Evolutionary conservation across 2,329 filamentous ascomycete genomes (phyloP).

Genomic region (Fusarium secorum): DNA sequence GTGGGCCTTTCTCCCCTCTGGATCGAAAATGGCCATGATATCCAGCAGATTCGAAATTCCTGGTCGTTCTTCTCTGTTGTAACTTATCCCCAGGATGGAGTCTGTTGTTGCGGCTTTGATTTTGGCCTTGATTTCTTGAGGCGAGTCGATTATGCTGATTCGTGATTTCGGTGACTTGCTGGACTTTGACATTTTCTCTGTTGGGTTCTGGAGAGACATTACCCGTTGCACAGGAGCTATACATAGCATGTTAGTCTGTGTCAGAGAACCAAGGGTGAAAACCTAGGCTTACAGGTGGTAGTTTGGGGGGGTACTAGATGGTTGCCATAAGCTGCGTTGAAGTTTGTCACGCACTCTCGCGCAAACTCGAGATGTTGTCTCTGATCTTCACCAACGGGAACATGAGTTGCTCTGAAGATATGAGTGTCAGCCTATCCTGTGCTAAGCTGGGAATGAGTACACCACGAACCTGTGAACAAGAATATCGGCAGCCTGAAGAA

Average conservation of each 20-base stretch:
- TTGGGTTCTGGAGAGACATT: conserved; percentile 85
- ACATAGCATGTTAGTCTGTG: background rate
- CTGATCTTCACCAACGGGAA: conserved; percentile 97
- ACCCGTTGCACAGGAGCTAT: conserved; percentile 81
- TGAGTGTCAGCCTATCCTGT: background rate
- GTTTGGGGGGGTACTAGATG: conserved; percentile 72
- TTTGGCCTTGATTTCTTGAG: conserved; percentile 71
- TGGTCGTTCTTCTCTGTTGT: conserved; percentile 73
- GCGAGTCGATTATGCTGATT: conserved; percentile 80
- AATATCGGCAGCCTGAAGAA: conserved; percentile 94
- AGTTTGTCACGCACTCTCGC: conserved; percentile 83
- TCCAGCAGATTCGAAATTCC: conserved; percentile 89
- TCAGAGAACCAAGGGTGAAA: background rate
- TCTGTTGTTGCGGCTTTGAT: conserved; percentile 81
- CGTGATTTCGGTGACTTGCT: conserved; percentile 74
- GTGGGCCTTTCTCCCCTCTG: conserved; percentile 48
- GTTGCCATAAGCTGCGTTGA: conserved; percentile 79
- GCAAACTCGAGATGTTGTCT: conserved; percentile 93
- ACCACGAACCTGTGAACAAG: conserved; percentile 74
- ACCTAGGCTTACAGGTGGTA: conserved; percentile 66
- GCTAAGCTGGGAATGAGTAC: background rate
- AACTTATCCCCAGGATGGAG: conserved; percentile 69
- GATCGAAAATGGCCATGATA: conserved; percentile 75
- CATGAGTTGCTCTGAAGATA: conserved; percentile 78
- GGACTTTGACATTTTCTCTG: conserved; percentile 94